Percentiles rank a stretch among this genome's conserved stretches.
Evolutionary conservation across 2,329 filamentous ascomycete genomes (phyloP).

Genomic region (Calonectria henricotiae): DNA sequence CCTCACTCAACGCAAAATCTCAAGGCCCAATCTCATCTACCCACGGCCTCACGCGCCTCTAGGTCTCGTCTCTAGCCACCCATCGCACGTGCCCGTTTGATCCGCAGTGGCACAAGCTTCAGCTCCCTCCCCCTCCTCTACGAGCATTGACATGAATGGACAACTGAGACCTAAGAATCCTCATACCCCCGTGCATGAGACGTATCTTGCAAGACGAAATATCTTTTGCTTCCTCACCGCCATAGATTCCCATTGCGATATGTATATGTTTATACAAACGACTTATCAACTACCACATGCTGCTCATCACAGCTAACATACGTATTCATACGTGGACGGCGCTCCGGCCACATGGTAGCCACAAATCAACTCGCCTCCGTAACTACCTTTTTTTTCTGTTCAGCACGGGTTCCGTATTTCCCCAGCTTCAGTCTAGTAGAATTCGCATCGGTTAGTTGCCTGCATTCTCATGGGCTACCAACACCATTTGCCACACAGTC

Average conservation of each 20-base stretch:
- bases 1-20: slow-evolving; percentile 20
- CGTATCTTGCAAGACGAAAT: slow-evolving; percentile 6
- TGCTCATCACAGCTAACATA: not conserved
- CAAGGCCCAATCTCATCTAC: slow-evolving; percentile 25
- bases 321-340: slow-evolving; percentile 10
- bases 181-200: slow-evolving; percentile 4
- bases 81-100: slow-evolving; percentile 26
- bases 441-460: slow-evolving; percentile 7
- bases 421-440: not conserved
- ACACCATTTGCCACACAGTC: slow-evolving; percentile 29
- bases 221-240: slow-evolving; percentile 11
- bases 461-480: not conserved
- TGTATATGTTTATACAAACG: not conserved
- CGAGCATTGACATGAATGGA: not conserved
- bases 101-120: slow-evolving; percentile 4
- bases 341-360: slow-evolving; percentile 11
- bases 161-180: not conserved
- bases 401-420: not conserved
- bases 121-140: not conserved
- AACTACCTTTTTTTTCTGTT: not conserved
- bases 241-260: not conserved
- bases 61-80: not conserved
- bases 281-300: not conserved
- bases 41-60: slow-evolving; percentile 27
- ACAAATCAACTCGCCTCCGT: not conserved